Evolutionary conservation across 2,329 filamentous ascomycete species (phyloP), one percentile per base, ranked within the genome.

Genomic region (Trichoderma sp.): DNA sequence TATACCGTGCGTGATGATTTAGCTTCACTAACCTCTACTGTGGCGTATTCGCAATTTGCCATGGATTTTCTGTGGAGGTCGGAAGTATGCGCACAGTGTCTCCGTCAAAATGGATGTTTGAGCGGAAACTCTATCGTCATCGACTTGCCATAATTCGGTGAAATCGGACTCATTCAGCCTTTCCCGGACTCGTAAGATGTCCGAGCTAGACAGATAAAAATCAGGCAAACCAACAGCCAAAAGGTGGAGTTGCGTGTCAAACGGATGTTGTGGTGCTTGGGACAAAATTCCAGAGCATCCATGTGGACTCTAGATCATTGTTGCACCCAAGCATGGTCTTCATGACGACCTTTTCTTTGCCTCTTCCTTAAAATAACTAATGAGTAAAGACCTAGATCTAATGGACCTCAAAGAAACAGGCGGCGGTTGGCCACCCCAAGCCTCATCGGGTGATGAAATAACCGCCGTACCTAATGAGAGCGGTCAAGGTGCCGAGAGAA

Each of bases 41-140:
- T 65, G 63, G 63, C 63, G 52, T 25, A 34, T 25, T 22, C 39
- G 10, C 19, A 19, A 12, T n/a, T 15, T 17, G 27, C 19, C 25
- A n/a, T 35, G 5, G 2, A 6, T 59, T 42, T 19, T 13, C 22
- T 45, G 13, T 19, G n/a, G n/a, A 53, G 6, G 10, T 15, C 37
- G 35, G 50, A 48, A 48, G 25, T 45, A 65, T 37, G 52, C 27
- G 25, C 63, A 57, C 63, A 65, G 63, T 57, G 63, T 65, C 50
- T 65, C 63, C 63, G 63, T 42, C 27, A 9, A 7, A 48, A 57
- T n/a, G 27, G 39, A 48, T 42, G 50, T 12, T 42, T 27, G 37
- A 48, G 52, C 63, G 63, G 63, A 65, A 65, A 65, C 35, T 27
- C 25, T 56, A 65, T 65, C 63, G 63, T 65, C 63, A 65, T 65